Base-by-base conservation (phyloP, 2,329 filamentous ascomycete species). In the Aspergillus cejpii region DNA sequence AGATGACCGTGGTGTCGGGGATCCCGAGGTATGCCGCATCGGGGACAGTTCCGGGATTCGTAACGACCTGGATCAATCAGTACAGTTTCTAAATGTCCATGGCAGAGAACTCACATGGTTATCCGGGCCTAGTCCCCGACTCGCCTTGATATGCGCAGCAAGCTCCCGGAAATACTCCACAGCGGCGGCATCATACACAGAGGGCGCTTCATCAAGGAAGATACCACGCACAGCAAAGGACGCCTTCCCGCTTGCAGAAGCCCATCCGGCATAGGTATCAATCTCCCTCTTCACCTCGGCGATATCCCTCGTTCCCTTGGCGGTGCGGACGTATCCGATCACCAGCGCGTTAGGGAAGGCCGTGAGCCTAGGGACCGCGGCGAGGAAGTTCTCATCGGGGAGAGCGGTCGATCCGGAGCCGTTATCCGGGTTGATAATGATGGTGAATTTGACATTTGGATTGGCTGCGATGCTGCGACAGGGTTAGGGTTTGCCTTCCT, bases 381-480 rank as follows among this genome's bases (percentile, higher is more conserved):
- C 28, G 3, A 42, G 37, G 45, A 42, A 50, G 31, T 39, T 48
- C 6, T 34, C 19, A 21, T 50, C 48, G 1, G 45, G 45, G 12
- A 50, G 39, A 10, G 36, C 8, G 17, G 20, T 44, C 6, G 24
- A 28, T 6, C 48, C 46, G 0, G 56, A 52, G 1, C 56, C 56
- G 29, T 39, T 55, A 29, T 45, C 44, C 6, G 52, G 52, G 29
- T 58, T 53, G 23, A 58, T 44, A n/a, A 58, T 51, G 8, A 58
- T 27, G 14, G 52, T 49, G 46, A 56, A 58, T 3, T 47, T 43
- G 14, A 54, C 45, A 23, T 48, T 33, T 4, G 53, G 48, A 27
- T 56, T 45, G 24, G 46, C 27, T 1, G 44, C 29, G 10, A 52
- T 42, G 2, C 40, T 47, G n/a, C n/a, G 6, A 23, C 15, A n/a